Conservation (phyloP, 2,329 filamentous ascomycete genomes). For the Eutypa lata region DNA sequence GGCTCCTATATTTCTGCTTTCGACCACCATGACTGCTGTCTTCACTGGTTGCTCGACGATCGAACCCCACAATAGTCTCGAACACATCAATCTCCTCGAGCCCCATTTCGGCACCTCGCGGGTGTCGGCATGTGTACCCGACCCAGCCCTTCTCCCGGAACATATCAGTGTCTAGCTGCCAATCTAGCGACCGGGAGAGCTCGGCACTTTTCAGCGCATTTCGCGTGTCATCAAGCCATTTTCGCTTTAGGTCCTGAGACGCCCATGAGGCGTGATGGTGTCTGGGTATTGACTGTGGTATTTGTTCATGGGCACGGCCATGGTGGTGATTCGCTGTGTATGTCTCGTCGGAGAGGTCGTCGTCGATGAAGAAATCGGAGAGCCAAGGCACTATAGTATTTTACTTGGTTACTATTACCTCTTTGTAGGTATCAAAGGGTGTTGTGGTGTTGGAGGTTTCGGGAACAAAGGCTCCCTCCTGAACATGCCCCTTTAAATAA, state of each 20-base stretch:
- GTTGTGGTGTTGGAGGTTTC: no score
- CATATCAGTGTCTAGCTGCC: conserved; percentile 30
- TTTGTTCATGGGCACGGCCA: no score
- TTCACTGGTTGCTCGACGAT: no score
- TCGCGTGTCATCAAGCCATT: conserved; percentile 19
- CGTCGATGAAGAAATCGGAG: conserved; percentile 30
- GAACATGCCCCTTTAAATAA: no score
- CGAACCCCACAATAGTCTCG: conserved; percentile 21
- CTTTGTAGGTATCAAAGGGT: no score
- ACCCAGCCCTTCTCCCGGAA: conserved; percentile 27
- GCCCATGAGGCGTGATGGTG: conserved; percentile 24
- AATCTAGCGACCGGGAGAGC: conserved; percentile 20
- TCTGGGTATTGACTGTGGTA: no score
- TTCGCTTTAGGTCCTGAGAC: conserved; percentile 9
- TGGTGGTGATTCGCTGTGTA: neutral
- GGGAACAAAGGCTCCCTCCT: no score
- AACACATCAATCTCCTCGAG: conserved; percentile 22
- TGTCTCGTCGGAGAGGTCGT: conserved; percentile 11
- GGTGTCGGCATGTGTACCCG: conserved; percentile 32
- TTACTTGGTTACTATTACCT: no score
- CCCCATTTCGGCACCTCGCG: conserved; percentile 11
- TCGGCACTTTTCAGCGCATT: conserved; percentile 11
- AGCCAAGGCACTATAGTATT: conserved; percentile 32
- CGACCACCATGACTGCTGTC: no score
- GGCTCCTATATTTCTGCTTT: conserved; percentile 10